Base-by-base conservation (phyloP, 768 basidiomycete genomes). In the Lactarius akahatsu region DNA sequence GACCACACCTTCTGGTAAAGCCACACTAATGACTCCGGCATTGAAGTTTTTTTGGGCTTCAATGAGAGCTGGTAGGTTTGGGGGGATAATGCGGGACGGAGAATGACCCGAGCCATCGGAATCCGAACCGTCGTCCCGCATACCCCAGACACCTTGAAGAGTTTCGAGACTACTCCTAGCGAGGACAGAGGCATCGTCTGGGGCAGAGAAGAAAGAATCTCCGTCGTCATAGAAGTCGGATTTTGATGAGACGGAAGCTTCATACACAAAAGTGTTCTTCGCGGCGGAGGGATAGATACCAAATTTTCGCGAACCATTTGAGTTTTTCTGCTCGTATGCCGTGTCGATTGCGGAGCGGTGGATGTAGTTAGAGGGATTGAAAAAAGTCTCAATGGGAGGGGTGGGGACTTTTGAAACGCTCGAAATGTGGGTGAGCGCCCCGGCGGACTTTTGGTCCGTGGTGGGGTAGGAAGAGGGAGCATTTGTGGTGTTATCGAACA, bases 171-270 rank as follows among this genome's bases (percentile, higher is more conserved):
- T 69, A 47, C 70, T 65, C 52, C 64, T 59, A 0, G 70, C 68
- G 28, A 70, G 64, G 16, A 63, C 54, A 10, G 70, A 70, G 43
- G 68, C 47, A 55, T 70, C 63, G 43, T 70, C 70, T 16, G 68
- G 50, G 15, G 47, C 64, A n/a, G 61, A 65, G 57, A 69, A 62
- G 59, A 70, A 61, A 8, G 70, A 71, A 13, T 71, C 69, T 7
- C 57, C 63, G 63, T 68, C 69, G 55, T 58, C 69, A 32, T 64
- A 59, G 56, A 64, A 50, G 64, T 65, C 65, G 43, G 70, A 71
- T 65, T 67, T 67, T 57, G 69, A 70, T 50, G 68, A 69, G 54
- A 70, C 28, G 6, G 66, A 70, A 4, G 69, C 62, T 56, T 70
- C 69, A 45, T 70, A 70, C 30, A 70, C 58, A 41, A 61, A 71